These are phyloP conservation scores for Fusarium ambrosium DNA, from an alignment of 2,329 filamentous ascomycete species.

Conservation along the genomic window DNA sequence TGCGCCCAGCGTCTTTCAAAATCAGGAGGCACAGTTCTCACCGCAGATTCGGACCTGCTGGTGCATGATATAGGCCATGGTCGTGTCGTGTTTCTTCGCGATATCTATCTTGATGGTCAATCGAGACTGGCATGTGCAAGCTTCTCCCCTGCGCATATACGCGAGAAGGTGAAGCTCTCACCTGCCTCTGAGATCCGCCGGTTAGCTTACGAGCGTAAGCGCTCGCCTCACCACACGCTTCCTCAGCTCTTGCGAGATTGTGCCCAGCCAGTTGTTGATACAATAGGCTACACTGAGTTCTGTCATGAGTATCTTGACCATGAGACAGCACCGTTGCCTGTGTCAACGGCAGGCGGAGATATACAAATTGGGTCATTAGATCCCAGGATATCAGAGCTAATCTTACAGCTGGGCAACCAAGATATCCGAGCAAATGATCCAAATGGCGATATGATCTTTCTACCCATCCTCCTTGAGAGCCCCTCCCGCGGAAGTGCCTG, in stretches of 20 bases:
- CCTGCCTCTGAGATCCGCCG: conserved; percentile 46
- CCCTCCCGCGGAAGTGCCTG: conserved; percentile 69
- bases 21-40: conserved; percentile 72
- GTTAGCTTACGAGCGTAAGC: conserved; percentile 54
- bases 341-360: conserved; percentile 8
- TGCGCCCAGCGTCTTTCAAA: conserved; percentile 76
- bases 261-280: conserved; percentile 34
- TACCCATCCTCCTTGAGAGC: conserved; percentile 74
- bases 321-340: conserved; percentile 38
- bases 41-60: conserved; percentile 89
- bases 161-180: conserved; percentile 58
- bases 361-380: conserved; percentile 49
- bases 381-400: conserved; percentile 56
- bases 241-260: conserved; percentile 50
- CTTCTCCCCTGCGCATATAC: conserved; percentile 55
- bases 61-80: conserved; percentile 78
- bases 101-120: conserved; percentile 62
- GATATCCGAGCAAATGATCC: conserved; percentile 36
- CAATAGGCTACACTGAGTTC: conserved; percentile 47
- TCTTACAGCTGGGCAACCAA: conserved; percentile 48
- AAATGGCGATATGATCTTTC: conserved; percentile 64
- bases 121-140: conserved; percentile 42
- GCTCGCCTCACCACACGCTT: conserved; percentile 47
- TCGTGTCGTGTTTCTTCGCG: conserved; percentile 76
- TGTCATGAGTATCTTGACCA: conserved; percentile 50